Base-by-base conservation (phyloP, 345 rosid genomes). In the Populus alba region DNA sequence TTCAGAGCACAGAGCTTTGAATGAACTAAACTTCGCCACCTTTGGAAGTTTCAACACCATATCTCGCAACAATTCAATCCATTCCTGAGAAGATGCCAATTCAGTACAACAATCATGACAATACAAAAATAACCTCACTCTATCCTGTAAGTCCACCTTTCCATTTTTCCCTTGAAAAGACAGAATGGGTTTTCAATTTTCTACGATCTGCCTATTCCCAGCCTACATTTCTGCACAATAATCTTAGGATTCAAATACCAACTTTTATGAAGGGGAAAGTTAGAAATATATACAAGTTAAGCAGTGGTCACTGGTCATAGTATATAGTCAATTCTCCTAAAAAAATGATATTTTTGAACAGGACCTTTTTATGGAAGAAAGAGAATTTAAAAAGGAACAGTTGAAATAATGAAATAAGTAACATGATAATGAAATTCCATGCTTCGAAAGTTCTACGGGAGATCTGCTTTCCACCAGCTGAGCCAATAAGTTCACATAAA, bases 11-110 rank as follows among this genome's bases (percentile, higher is more conserved):
- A 96, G 78, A 68, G 88, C 89, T 83, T 81, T 86, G 67, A 92
- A 86, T 16, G 90, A 86, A 83, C 72, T 72, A 79, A 96, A 88
- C 80, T 89, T 76, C 67, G 78, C 86, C 62, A 92, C 81, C 73
- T 84, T 90, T 35, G 97, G 98, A 74, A 96, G 92, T 81, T 91
- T 92, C 83, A 84, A 82, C 75, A 88, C 94, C 94, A 94, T 91
- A 47, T 86, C 90, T 61, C 94, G 89, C 74, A 94, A 80, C 81
- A 96, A 81, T 75, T 90, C 95, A 86, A 94, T 86, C 99, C 97
- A 92, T 75, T 89, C 98, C 99, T 95, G 92, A 49, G 72, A 77
- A 55, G 81, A 82, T 74, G 43, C 18, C 18, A n/a, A 66, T 74
- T 79, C 70, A 35, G 76, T 78, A 43, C 3, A 71, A 68, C 3